phyloP scores from a whole-genome alignment of 805 yeast genomes.

The Osmozyma mogii region DNA sequence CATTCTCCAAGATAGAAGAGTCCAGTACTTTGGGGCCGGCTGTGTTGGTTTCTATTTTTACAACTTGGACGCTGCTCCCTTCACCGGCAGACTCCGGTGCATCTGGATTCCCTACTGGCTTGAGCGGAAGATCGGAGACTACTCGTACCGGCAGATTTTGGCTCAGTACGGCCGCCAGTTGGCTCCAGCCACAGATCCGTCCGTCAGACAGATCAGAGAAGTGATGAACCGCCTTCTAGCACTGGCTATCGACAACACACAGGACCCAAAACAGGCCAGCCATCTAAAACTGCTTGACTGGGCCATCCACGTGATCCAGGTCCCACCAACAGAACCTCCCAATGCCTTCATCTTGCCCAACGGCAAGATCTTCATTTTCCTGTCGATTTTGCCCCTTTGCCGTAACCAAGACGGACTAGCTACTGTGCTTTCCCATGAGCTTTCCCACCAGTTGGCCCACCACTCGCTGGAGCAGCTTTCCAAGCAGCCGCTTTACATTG shows the following conservation, averaged over 20 bases:
- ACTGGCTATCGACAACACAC: constrained; percentile 37
- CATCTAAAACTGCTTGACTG: constrained; percentile 46
- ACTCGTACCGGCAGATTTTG: constrained; percentile 55
- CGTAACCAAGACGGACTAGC: constrained; percentile 85
- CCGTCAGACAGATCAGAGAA: constrained; percentile 43
- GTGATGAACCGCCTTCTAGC: constrained; percentile 60
- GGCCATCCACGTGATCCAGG: constrained; percentile 63
- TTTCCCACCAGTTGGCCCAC: constrained; percentile 89
- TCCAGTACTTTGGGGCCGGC: constrained; percentile 25
- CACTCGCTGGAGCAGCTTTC: constrained; percentile 83
- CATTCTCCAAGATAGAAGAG: too few species aligned
- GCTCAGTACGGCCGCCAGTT: constrained; percentile 43
- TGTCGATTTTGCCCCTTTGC: constrained; percentile 71
- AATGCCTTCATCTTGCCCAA: constrained; percentile 96
- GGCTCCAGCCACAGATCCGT: constrained; percentile 58
- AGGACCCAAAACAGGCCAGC: constrained; percentile 26
- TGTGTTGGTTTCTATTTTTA: constrained; percentile 15
- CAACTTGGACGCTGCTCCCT: constrained; percentile 72
- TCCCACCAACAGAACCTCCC: constrained; percentile 70
- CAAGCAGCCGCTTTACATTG: constrained; percentile 61
- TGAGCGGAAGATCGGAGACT: constrained; percentile 56
- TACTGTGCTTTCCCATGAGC: constrained; percentile 89
- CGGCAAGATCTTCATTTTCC: constrained; percentile 88
- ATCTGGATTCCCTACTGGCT: constrained; percentile 62
- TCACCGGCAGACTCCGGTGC: constrained; percentile 63